Conservation (phyloP, 768 basidiomycete species). For the Russula ochroleuca region DNA sequence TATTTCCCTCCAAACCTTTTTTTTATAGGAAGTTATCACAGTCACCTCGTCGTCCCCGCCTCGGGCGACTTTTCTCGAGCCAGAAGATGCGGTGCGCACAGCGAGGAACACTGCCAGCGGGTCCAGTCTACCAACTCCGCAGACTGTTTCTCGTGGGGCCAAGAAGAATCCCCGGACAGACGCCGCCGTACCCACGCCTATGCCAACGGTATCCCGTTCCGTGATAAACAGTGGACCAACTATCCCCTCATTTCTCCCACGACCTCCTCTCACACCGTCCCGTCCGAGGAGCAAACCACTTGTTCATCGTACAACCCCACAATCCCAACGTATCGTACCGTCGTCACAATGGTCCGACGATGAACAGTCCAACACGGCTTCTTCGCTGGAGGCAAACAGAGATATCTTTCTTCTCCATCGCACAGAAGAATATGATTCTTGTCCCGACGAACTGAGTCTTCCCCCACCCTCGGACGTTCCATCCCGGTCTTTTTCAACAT, state of each 20-base stretch:
- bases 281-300: neutral
- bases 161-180: neutral
- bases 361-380: neutral
- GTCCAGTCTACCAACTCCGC: conserved; percentile 9
- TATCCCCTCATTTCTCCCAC: neutral
- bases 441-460: neutral
- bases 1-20: neutral
- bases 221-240: neutral
- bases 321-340: conserved; percentile 24
- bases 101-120: neutral
- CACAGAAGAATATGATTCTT: neutral
- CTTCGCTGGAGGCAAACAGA: neutral
- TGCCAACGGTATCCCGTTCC: neutral
- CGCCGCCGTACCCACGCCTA: neutral
- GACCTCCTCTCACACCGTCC: conserved; percentile 13
- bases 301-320: conserved; percentile 10
- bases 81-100: neutral
- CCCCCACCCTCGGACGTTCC: neutral
- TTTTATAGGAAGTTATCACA: conserved; percentile 4
- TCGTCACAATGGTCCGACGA: conserved; percentile 23
- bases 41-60: neutral
- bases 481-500: neutral
- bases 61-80: neutral
- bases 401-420: conserved; percentile 1
- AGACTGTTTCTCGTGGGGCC: conserved; percentile 1